Evolutionary conservation across 2,329 filamentous ascomycete genomes (phyloP), one percentile per base, ranked within the genome.

Genomic region (Diaporthe ilicicola): DNA sequence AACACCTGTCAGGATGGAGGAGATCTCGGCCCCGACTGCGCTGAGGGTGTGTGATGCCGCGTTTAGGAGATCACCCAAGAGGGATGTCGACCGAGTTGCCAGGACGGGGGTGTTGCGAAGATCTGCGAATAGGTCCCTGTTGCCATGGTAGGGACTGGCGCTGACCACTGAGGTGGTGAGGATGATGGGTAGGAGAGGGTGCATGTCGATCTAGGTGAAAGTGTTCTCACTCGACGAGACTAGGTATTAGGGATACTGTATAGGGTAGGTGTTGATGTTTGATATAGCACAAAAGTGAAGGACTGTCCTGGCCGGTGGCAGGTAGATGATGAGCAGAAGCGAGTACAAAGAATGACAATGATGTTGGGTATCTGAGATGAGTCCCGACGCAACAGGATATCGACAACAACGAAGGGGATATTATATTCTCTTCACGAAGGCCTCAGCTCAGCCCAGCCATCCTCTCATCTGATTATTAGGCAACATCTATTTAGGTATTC

Each of bases 51-150:
- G 2, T 71, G 66, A 37, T 74, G 61, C 0, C 70, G 50, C 50
- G n/a, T 24, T 32, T 19, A 64, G n/a, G 7, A 72, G 54, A 22
- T 68, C 69, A 9, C 69, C 69, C 24, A 65, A 48, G 13, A 64
- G 67, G 9, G 39, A 24, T 56, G 67, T 72, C 4, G 70, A 70
- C 22, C 59, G 37, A 6, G 55, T 70, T 22, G 46, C 48, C 10
- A 51, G 53, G 24, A 56, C 44, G 15, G 51, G 27, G 19, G 46
- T 53, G 22, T 34, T 61, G 39, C 53, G 59, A 12, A 69, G 51
- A 9, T 71, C 62, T 32, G 61, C 59, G 2, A 67, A 54, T 37
- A 61, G 50, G 1, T 56, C 53, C 50, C 51, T 59, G 42, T 17
- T 48, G 27, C 42, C 54, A 51, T 56, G 42, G 4, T 56, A 46